Evolutionary conservation across 2,329 filamentous ascomycete genomes (phyloP).

Genomic region (Aspergillus awamori): DNA sequence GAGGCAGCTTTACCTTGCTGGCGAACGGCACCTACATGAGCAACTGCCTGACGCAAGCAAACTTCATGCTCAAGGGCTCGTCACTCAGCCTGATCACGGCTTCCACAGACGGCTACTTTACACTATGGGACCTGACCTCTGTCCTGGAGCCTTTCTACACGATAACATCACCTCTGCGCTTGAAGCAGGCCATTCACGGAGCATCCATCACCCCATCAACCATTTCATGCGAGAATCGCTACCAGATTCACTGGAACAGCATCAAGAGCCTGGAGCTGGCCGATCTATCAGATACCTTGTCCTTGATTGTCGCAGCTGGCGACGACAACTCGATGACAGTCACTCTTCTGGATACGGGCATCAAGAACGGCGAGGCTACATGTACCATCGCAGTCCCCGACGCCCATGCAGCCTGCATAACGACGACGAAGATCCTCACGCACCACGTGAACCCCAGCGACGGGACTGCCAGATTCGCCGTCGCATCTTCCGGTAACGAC

Average conservation of each 20-base stretch:
- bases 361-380: conserved; percentile 24
- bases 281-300: conserved; percentile 33
- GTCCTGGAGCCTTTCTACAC: conserved; percentile 34
- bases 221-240: conserved; percentile 40
- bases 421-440: conserved; percentile 39
- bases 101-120: conserved; percentile 79
- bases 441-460: conserved; percentile 9
- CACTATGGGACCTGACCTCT: conserved; percentile 57
- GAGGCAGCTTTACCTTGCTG: conserved; percentile 45
- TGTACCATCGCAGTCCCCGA: conserved; percentile 41
- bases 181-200: conserved; percentile 30
- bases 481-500: conserved; percentile 50
- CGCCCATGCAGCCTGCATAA: conserved; percentile 51
- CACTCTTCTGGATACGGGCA: conserved; percentile 44
- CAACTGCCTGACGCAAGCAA: conserved; percentile 72
- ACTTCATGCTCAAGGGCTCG: conserved; percentile 43
- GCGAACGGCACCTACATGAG: conserved; percentile 66
- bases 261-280: conserved; percentile 62
- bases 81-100: conserved; percentile 60
- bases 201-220: conserved; percentile 18
- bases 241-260: conserved; percentile 74
- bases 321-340: conserved; percentile 83
- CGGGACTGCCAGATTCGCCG: conserved; percentile 20
- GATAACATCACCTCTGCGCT: conserved; percentile 23
- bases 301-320: conserved; percentile 72